These are phyloP conservation scores for Myxozyma melibiosi DNA, from an alignment of 805 yeast species.

Conservation along the genomic window DNA sequence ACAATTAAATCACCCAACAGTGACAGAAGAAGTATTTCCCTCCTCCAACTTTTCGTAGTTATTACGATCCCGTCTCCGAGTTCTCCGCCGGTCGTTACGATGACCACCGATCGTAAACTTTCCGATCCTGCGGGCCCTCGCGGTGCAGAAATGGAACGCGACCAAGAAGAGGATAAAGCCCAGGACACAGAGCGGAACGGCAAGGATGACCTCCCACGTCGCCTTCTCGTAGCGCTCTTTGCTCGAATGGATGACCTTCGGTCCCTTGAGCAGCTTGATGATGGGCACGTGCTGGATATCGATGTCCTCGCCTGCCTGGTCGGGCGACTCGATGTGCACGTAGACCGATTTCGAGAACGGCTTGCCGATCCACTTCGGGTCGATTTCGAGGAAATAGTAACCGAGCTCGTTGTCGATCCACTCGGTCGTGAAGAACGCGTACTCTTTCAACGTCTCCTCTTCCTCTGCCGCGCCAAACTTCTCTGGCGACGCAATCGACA, in stretches of 20 bases:
- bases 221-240: slow-evolving; percentile 30
- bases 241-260: slow-evolving; percentile 23
- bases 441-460: slow-evolving; percentile 12
- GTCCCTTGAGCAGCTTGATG: slow-evolving; percentile 23
- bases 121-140: slow-evolving; percentile 23
- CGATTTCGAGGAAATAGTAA: slow-evolving; percentile 59
- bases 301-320: slow-evolving; percentile 29
- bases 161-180: slow-evolving; percentile 19
- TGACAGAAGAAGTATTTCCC: slow-evolving; percentile 4
- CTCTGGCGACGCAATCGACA: slow-evolving; percentile 28
- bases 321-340: slow-evolving; percentile 59
- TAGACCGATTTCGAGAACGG: slow-evolving; percentile 57
- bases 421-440: slow-evolving; percentile 66
- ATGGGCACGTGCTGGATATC: slow-evolving; percentile 31
- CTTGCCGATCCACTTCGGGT: slow-evolving; percentile 66
- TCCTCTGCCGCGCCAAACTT: slow-evolving; percentile 13
- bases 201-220: slow-evolving; percentile 30
- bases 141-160: slow-evolving; percentile 31
- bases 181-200: slow-evolving; percentile 29
- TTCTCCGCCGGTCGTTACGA: slow-evolving; percentile 4
- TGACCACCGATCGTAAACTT: slow-evolving; percentile 26
- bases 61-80: not conserved
- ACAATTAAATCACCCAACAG: slow-evolving; percentile 9
- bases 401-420: slow-evolving; percentile 72
- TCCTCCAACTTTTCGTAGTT: slow-evolving; percentile 25